Evolutionary conservation across 192 early-diverging fungal genomes (phyloP).

Genomic region (Podila minutissima): DNA sequence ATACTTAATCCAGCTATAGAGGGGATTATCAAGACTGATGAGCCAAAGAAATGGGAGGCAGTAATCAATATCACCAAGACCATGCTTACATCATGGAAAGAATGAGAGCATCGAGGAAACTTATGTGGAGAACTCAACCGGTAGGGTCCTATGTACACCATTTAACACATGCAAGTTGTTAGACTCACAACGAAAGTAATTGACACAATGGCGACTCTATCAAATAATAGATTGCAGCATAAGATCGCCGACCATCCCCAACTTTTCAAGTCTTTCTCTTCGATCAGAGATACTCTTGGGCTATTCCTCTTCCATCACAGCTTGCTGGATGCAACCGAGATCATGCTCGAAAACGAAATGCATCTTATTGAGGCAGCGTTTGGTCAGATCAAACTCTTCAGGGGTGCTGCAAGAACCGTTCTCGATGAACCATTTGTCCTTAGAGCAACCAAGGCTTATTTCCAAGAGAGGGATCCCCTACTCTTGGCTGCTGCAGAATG

Average conservation of each 20-base stretch:
- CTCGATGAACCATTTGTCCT: too few relatives aligned
- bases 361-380: too few relatives aligned
- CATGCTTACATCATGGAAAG: constrained; percentile 14
- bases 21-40: constrained; percentile 5
- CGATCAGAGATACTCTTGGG: constrained; percentile 1
- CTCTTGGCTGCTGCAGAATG: constrained; percentile 6
- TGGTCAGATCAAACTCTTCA: too few relatives aligned
- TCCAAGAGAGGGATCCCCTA: constrained; percentile 8
- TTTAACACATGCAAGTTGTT: too few relatives aligned
- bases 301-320: not conserved
- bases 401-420: too few relatives aligned
- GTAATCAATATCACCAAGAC: not conserved
- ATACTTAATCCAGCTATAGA: not conserved
- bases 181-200: too few relatives aligned
- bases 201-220: too few relatives aligned
- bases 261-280: constrained; percentile 10
- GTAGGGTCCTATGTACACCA: not conserved
- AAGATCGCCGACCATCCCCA: constrained; percentile 6
- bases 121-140: constrained; percentile 7
- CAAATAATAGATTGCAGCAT: not conserved
- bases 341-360: not conserved
- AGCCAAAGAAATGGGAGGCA: not conserved
- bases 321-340: constrained; percentile 4
- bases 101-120: constrained; percentile 11
- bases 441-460: constrained; percentile 10